A percentile compares a stretch with the other conserved stretches of the same genome.
These are phyloP conservation scores for Trichoderma sp. DNA, from an alignment of 2,329 filamentous ascomycete species.

Conservation along the genomic window DNA sequence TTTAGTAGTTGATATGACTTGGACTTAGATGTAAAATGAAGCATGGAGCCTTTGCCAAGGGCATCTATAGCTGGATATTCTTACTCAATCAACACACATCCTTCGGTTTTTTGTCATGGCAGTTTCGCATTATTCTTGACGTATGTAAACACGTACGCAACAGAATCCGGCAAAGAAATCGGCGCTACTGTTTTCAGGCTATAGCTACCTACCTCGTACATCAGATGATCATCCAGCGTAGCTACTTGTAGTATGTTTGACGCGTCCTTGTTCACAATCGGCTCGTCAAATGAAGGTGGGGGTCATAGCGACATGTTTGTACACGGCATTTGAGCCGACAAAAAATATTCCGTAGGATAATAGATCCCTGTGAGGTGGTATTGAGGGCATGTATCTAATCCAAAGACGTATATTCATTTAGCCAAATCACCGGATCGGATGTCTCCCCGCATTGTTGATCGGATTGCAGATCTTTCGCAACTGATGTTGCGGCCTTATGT, in stretches of 20 bases:
- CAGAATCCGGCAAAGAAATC: neutral
- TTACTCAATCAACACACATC: neutral
- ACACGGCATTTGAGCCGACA: neutral
- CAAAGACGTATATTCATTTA: neutral
- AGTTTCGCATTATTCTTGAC: neutral
- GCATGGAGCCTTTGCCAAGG: neutral
- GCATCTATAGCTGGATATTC: neutral
- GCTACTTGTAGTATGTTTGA: neutral
- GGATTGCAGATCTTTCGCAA: neutral
- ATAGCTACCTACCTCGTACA: neutral
- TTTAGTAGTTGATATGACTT: too few species aligned
- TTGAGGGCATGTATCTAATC: neutral
- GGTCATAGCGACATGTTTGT: neutral
- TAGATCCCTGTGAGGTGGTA: conserved; percentile 13
- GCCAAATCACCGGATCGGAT: conserved; percentile 16
- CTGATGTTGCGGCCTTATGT: neutral
- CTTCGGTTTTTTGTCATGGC: neutral
- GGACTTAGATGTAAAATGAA: too few species aligned
- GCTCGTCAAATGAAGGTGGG: neutral
- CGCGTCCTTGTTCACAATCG: neutral
- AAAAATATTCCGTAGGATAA: conserved; percentile 17
- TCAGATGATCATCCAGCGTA: neutral
- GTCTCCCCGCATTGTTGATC: conserved; percentile 11
- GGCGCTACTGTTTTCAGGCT: conserved; percentile 3
- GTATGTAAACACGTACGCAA: neutral